These are phyloP conservation scores for Talaromyces sp. DNA, from an alignment of 2,329 filamentous ascomycete genomes.

Conservation along the genomic window DNA sequence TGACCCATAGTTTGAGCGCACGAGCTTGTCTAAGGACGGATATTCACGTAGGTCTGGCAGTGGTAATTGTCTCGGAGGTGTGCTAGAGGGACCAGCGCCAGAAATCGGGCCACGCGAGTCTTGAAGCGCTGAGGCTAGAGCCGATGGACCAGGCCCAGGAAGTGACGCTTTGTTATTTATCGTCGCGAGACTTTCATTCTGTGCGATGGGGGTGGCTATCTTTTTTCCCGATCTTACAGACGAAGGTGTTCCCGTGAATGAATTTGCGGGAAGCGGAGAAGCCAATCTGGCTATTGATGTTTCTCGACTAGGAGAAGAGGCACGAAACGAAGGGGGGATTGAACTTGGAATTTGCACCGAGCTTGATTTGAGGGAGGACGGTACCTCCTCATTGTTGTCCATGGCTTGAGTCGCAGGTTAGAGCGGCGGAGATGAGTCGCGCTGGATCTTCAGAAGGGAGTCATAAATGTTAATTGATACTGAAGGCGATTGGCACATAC, in stretches of 20 bases:
- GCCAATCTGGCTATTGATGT: slow-evolving; percentile 52
- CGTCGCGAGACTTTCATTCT: slow-evolving; percentile 60
- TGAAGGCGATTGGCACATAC: background rate
- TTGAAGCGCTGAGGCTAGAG: slow-evolving; percentile 80
- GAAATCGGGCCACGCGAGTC: slow-evolving; percentile 45
- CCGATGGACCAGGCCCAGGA: slow-evolving; percentile 76
- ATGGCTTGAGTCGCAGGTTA: slow-evolving; percentile 16
- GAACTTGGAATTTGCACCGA: slow-evolving; percentile 31
- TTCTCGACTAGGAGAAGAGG: slow-evolving; percentile 43
- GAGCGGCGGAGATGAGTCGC: background rate
- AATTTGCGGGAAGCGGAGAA: slow-evolving; percentile 50
- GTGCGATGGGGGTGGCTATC: slow-evolving; percentile 37
- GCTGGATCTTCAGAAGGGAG: background rate
- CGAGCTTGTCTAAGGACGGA: slow-evolving; percentile 44
- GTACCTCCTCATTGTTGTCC: slow-evolving; percentile 35
- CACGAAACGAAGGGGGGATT: slow-evolving; percentile 22
- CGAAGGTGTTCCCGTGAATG: slow-evolving; percentile 22
- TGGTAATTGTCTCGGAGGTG: slow-evolving; percentile 48
- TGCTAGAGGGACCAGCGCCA: slow-evolving; percentile 49
- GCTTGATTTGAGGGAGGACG: slow-evolving; percentile 29
- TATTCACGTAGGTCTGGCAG: slow-evolving; percentile 53
- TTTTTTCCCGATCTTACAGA: slow-evolving; percentile 33
- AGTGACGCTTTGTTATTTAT: slow-evolving; percentile 54
- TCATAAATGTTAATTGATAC: background rate
- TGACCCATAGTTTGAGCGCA: slow-evolving; percentile 75